phyloP scores from a whole-genome alignment of 352 stramenopile species.

The Phytophthora pistaciae region DNA sequence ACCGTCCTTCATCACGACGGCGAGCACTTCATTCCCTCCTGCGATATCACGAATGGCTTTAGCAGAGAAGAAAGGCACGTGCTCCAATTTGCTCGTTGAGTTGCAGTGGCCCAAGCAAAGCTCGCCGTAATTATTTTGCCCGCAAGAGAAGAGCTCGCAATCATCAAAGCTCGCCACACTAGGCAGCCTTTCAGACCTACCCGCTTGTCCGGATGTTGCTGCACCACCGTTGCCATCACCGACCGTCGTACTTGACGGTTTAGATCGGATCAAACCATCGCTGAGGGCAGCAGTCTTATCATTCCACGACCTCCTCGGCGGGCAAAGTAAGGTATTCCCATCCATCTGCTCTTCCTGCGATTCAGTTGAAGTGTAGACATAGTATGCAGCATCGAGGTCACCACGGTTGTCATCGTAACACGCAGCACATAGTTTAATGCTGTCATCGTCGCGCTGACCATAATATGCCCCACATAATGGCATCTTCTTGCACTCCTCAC shows the following conservation, averaged over 20 bases:
- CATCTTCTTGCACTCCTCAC: constrained; percentile 70
- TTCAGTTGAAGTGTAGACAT: constrained; percentile 47
- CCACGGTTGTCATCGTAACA: constrained; percentile 88
- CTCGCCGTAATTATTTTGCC: constrained; percentile 92
- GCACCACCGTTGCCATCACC: constrained; percentile 9
- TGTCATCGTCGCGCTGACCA: constrained; percentile 60
- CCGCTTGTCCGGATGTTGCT: constrained; percentile 10
- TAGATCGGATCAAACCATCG: constrained; percentile 47
- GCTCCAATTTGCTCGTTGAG: constrained; percentile 87
- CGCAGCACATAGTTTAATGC: constrained; percentile 65
- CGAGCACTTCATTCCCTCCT: constrained; percentile 88
- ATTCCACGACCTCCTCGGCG: constrained; percentile 56
- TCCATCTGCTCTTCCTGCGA: constrained; percentile 46
- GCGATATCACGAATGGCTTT: constrained; percentile 78
- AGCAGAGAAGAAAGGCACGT: constrained; percentile 85
- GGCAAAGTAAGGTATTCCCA: constrained; percentile 53
- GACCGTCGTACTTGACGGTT: constrained; percentile 8
- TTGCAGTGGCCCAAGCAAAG: constrained; percentile 89
- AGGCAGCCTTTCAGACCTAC: constrained; percentile 10
- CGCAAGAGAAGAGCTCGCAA: constrained; percentile 89
- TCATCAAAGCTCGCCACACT: constrained; percentile 68
- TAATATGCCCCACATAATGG: constrained; percentile 66
- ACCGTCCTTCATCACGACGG: constrained; percentile 87
- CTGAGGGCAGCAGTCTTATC: constrained; percentile 58
- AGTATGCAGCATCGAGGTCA: constrained; percentile 56